Conservation (phyloP, 2,329 filamentous ascomycete genomes). For the Stachybotrys elegans region DNA sequence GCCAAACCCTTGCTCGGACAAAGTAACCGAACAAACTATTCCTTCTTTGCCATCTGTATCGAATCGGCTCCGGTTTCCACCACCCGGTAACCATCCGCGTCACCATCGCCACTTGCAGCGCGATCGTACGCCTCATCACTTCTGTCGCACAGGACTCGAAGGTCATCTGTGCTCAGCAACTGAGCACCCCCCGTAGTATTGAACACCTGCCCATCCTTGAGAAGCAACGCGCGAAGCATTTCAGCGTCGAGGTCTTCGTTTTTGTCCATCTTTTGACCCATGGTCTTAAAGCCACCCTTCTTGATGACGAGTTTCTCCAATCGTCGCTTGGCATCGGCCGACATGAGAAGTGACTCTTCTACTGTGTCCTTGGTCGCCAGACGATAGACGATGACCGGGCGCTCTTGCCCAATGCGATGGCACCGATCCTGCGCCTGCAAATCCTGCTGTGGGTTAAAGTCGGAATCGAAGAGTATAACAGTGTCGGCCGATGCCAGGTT, state of each 20-base stretch:
- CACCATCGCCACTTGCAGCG: constrained; percentile 74
- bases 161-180: constrained; percentile 69
- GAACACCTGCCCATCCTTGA: constrained; percentile 68
- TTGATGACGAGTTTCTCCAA: constrained; percentile 94
- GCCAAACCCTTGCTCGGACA: no score
- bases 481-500: constrained; percentile 90
- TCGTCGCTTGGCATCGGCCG: constrained; percentile 84
- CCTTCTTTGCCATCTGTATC: constrained; percentile 35
- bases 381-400: constrained; percentile 88
- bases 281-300: constrained; percentile 76
- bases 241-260: constrained; percentile 55
- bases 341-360: constrained; percentile 79
- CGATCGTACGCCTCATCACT: constrained; percentile 59
- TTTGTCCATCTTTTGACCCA: constrained; percentile 55
- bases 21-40: no score
- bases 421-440: constrained; percentile 93
- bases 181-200: constrained; percentile 54
- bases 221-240: constrained; percentile 54
- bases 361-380: constrained; percentile 91
- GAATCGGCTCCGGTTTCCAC: constrained; percentile 68
- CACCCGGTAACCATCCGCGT: constrained; percentile 66
- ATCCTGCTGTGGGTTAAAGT: constrained; percentile 97
- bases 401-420: constrained; percentile 89
- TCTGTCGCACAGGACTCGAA: constrained; percentile 75
- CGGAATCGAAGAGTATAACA: constrained; percentile 80